Base-by-base conservation (phyloP, 768 basidiomycete genomes). In the Podaxis sp. region DNA sequence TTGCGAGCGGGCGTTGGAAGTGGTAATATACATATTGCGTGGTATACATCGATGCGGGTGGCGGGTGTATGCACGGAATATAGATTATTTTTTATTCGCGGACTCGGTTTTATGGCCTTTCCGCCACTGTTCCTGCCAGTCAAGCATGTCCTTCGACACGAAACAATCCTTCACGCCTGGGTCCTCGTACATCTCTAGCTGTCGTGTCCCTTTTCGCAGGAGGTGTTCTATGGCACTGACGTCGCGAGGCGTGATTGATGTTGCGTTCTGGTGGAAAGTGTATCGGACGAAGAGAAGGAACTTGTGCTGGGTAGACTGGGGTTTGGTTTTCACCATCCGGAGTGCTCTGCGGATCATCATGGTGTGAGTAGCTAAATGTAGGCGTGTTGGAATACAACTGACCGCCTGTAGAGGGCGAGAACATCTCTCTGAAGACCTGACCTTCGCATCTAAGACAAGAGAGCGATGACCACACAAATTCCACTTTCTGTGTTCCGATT, bases 191-290 rank as follows among this genome's bases (percentile, higher is more conserved):
- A 81, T 79, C 68, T 91, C 89, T 42, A 93, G 68, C 66, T 92
- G 89, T 64, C 86, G 79, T 54, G 68, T 73, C 2, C 89, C 89
- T 59, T 84, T 84, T 52, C 92, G 82, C n/a, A 95, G 70, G 38
- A 93, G 77, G 71, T 93, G 88, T 67, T 95, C 92, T 40, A 94
- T 83, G 8, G 83, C 84, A 59, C 80, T 80, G 63, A 93, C 78
- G 59, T 91, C 83, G 11, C 89, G 84, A 4, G 88, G 82, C 3
- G 88, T 84, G 26, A 92, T 78, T 1, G 77, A 77, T 4, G 78
- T 68, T 4, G 89, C 87, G 68, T 88, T 87, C 5, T 77, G 78
- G 70, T 77, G 88, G 74, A 95, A 94, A 12, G 78, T 82, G 71
- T 88, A 87, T 63, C 86, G 88, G 36, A 90, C 78, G 70, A 84